Percentiles rank a stretch among this genome's conserved stretches.
phyloP scores from a whole-genome alignment of 768 basidiomycete species.

The Podaxis sp. region DNA sequence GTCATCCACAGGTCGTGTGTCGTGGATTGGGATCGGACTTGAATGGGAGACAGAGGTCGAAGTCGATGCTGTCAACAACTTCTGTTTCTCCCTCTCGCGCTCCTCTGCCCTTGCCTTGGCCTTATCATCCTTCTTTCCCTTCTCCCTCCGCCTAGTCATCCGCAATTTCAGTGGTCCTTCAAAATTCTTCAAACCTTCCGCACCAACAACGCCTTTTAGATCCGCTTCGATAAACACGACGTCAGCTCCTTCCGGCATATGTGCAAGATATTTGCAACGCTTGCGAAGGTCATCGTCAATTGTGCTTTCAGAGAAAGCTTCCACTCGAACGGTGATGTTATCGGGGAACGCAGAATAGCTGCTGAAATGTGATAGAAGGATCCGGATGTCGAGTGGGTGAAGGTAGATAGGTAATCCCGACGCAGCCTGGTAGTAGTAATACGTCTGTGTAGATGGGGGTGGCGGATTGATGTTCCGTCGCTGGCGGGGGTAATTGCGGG shows the following conservation, averaged over 20 bases:
- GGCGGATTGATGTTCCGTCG: slow-evolving; percentile 84
- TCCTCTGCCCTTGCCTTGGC: slow-evolving; percentile 81
- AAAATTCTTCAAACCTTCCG: slow-evolving; percentile 76
- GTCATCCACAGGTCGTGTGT: slow-evolving; percentile 25
- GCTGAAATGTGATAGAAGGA: slow-evolving; percentile 81
- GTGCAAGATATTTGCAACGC: slow-evolving; percentile 93
- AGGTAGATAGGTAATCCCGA: slow-evolving; percentile 91
- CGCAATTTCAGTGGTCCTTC: slow-evolving; percentile 81
- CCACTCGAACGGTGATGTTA: slow-evolving; percentile 76
- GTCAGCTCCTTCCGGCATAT: slow-evolving; percentile 89
- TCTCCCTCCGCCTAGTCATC: slow-evolving; percentile 72
- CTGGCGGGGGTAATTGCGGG: slow-evolving; percentile 52
- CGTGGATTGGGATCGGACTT: slow-evolving; percentile 22
- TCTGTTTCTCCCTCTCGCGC: slow-evolving; percentile 62
- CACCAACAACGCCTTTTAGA: slow-evolving; percentile 73
- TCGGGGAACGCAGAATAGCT: slow-evolving; percentile 85
- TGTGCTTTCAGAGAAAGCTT: slow-evolving; percentile 70
- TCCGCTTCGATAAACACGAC: slow-evolving; percentile 94
- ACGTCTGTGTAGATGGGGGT: slow-evolving; percentile 84
- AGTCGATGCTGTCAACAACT: slow-evolving; percentile 22
- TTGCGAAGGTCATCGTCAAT: slow-evolving; percentile 93
- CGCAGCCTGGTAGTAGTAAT: slow-evolving; percentile 94
- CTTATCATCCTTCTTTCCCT: slow-evolving; percentile 82
- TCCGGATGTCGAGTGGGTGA: slow-evolving; percentile 94
- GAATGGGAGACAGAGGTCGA: slow-evolving; percentile 17